Evolutionary conservation across 805 yeast genomes (phyloP).

Genomic region (Suhomyces emberorum): DNA sequence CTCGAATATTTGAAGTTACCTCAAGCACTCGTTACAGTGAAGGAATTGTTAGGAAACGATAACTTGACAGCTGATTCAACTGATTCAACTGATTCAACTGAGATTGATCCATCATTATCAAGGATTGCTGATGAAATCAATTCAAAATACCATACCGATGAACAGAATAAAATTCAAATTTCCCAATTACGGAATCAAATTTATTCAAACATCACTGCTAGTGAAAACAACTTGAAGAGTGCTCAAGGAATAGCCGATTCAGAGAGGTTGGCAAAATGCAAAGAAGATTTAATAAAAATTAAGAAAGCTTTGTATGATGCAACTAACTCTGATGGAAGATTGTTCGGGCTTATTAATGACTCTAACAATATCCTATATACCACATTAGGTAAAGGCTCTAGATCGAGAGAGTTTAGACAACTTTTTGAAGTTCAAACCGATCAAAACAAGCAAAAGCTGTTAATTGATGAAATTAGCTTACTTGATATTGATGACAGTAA

Average conservation of each 20-base stretch:
- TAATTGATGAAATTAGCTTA: conserved; percentile 42
- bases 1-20: conserved; percentile 81
- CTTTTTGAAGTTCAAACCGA: conserved; percentile 18
- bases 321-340: conserved; percentile 52
- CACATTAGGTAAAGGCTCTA: conserved; percentile 39
- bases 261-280: conserved; percentile 20
- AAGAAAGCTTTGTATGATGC: conserved; percentile 64
- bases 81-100: conserved; percentile 11
- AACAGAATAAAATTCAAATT: conserved; percentile 30
- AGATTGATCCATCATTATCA: conserved; percentile 32
- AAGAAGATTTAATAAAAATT: conserved; percentile 54
- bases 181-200: conserved; percentile 34
- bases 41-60: conserved; percentile 29
- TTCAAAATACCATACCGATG: conserved; percentile 28
- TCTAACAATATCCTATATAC: conserved; percentile 23
- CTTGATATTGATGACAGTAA: conserved; percentile 64
- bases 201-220: conserved; percentile 27
- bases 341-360: conserved; percentile 45
- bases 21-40: conserved; percentile 53
- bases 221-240: conserved; percentile 26
- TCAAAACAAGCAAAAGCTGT: conserved; percentile 3
- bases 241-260: conserved; percentile 2
- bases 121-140: conserved; percentile 22
- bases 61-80: neutral
- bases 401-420: conserved; percentile 35